Evolutionary conservation across 2,329 filamentous ascomycete genomes (phyloP).

Genomic region (Aschersonia sp.): DNA sequence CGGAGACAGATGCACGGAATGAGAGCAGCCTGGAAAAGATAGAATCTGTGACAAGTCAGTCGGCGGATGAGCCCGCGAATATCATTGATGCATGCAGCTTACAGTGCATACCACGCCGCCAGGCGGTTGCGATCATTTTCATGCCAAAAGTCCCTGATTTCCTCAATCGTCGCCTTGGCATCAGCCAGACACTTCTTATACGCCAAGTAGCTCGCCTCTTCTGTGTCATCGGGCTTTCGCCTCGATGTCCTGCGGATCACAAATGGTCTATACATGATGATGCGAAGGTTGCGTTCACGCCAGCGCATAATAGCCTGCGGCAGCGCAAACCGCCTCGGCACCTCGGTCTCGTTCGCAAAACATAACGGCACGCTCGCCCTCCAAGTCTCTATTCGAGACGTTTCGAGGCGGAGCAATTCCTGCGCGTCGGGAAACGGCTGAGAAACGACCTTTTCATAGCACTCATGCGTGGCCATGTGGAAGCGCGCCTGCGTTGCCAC

Average conservation of each 20-base stretch:
- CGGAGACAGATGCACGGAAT: constrained; percentile 32
- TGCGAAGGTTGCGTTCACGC: constrained; percentile 28
- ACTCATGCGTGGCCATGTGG: constrained; percentile 26
- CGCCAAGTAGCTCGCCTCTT: constrained; percentile 8
- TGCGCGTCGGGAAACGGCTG: constrained; percentile 24
- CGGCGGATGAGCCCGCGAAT: not conserved
- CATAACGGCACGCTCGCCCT: constrained; percentile 18
- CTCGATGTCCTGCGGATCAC: constrained; percentile 22
- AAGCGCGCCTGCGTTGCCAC: constrained; percentile 28
- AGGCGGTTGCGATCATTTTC: constrained; percentile 19
- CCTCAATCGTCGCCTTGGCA: constrained; percentile 23
- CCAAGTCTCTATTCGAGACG: constrained; percentile 23
- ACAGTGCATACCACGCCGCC: constrained; percentile 27
- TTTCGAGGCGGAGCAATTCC: constrained; percentile 25
- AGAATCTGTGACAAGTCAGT: constrained; percentile 19
- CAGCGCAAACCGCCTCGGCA: constrained; percentile 21
- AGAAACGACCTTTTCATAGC: constrained; percentile 30
- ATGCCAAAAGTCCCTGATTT: constrained; percentile 23
- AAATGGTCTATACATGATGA: constrained; percentile 32
- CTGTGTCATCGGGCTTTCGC: constrained; percentile 7
- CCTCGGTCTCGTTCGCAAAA: constrained; percentile 16
- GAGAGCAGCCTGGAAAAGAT: constrained; percentile 32
- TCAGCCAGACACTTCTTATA: constrained; percentile 20
- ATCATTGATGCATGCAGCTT: constrained; percentile 3
- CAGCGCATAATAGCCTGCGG: constrained; percentile 27